These are phyloP conservation scores for Phialocephala subalpina DNA, from an alignment of 2,329 filamentous ascomycete species.

Conservation along the genomic window DNA sequence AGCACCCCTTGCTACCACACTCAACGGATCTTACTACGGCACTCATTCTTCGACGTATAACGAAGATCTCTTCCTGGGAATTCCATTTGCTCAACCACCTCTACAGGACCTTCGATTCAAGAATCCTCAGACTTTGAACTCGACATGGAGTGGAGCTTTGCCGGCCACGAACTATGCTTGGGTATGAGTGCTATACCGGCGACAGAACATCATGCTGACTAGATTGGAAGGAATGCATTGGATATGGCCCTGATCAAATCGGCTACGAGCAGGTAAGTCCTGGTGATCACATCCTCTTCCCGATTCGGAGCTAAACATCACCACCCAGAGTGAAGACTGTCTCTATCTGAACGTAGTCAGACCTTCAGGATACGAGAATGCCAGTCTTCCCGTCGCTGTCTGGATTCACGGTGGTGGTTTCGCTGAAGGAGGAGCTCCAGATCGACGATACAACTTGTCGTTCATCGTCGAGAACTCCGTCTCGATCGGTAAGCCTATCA, in stretches of 20 bases:
- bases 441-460: conserved; percentile 63
- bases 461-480: conserved; percentile 65
- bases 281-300: too few species aligned
- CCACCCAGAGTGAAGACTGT: conserved; percentile 43
- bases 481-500: conserved; percentile 54
- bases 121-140: conserved; percentile 24
- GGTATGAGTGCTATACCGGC: neutral
- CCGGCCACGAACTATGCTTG: conserved; percentile 29
- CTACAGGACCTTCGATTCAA: conserved; percentile 26
- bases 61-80: conserved; percentile 33
- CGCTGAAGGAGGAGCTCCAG: conserved; percentile 49
- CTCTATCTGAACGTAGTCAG: conserved; percentile 54
- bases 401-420: conserved; percentile 53
- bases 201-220: neutral
- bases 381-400: conserved; percentile 64
- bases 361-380: conserved; percentile 59
- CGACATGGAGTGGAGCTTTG: conserved; percentile 28
- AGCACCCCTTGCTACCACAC: conserved; percentile 18
- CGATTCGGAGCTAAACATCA: too few species aligned
- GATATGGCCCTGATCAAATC: conserved; percentile 29
- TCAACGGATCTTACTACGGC: conserved; percentile 34
- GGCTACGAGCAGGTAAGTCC: conserved; percentile 20
- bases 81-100: conserved; percentile 33
- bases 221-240: conserved; percentile 20
- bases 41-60: conserved; percentile 23